Evolutionary conservation across 495 filamentous ascomycete species (phyloP).

Genomic region (Neurospora sp.): DNA sequence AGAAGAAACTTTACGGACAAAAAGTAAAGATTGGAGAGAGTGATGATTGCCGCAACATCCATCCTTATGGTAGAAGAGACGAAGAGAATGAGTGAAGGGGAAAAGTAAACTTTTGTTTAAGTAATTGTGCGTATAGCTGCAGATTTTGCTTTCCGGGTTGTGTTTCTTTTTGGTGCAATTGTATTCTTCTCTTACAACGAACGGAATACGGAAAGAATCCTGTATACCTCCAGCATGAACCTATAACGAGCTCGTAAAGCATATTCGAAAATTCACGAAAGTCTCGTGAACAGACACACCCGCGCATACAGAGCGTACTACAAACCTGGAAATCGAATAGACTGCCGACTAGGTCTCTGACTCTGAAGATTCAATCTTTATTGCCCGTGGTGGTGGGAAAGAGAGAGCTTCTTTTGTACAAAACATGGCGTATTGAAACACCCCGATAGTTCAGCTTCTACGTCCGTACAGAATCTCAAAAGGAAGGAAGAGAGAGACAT

Average conservation of each 20-base stretch:
- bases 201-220: not conserved
- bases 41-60: too few relatives aligned
- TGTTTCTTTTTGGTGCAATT: not conserved
- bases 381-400: not conserved
- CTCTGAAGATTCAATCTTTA: not conserved
- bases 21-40: not conserved
- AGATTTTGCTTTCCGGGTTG: not conserved
- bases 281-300: too few relatives aligned
- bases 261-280: too few relatives aligned
- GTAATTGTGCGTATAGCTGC: not conserved
- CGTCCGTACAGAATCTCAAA: not conserved
- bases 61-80: too few relatives aligned
- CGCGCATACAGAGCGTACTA: too few relatives aligned
- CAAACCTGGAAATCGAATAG: too few relatives aligned
- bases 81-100: not conserved
- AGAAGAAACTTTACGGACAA: not conserved
- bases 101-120: not conserved
- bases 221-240: too few relatives aligned
- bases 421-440: not conserved
- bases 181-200: not conserved
- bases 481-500: not conserved
- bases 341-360: not conserved
- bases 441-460: not conserved
- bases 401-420: not conserved
- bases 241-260: too few relatives aligned